phyloP scores from a whole-genome alignment of 1,284 basidiomycete species.

The Ustilago trichophora region DNA sequence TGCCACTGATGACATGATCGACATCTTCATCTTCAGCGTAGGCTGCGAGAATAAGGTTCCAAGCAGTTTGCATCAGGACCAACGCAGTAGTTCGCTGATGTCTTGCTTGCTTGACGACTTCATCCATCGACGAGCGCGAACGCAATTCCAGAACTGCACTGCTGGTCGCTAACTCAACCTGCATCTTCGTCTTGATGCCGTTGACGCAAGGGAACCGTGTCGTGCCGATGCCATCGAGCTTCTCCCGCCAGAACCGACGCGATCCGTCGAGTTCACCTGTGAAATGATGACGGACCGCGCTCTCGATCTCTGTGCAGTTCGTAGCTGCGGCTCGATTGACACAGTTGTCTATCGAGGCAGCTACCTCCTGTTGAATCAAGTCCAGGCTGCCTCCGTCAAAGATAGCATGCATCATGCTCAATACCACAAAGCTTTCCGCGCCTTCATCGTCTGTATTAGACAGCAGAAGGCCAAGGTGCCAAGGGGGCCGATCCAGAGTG shows the following conservation, averaged over 20 bases:
- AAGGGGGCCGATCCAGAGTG: constrained; percentile 12
- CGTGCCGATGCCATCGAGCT: constrained; percentile 5
- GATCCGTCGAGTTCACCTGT: constrained; percentile 11
- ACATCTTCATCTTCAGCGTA: constrained; percentile 10
- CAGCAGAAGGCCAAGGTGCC: constrained; percentile 11
- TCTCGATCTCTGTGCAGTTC: constrained; percentile 5
- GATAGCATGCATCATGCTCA: constrained; percentile 24
- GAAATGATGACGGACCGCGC: constrained; percentile 8
- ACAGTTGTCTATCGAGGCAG: no score
- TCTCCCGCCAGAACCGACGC: constrained; percentile 8
- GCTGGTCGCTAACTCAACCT: background rate
- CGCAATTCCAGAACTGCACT: constrained; percentile 4
- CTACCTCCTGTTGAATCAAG: constrained; percentile 8
- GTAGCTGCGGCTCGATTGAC: no score
- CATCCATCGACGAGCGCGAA: constrained; percentile 12
- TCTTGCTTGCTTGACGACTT: constrained; percentile 3
- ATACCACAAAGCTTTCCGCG: background rate
- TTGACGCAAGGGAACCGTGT: constrained; percentile 12
- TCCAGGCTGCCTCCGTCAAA: constrained; percentile 29
- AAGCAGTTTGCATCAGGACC: constrained; percentile 11
- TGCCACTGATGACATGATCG: constrained; percentile 6
- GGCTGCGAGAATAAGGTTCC: constrained; percentile 15
- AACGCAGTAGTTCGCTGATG: constrained; percentile 1
- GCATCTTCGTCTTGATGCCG: constrained; percentile 4
- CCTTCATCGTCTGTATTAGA: background rate